Evolutionary conservation across 1,139 yeast species (phyloP).

Genomic region (Candida labiduridarum): DNA sequence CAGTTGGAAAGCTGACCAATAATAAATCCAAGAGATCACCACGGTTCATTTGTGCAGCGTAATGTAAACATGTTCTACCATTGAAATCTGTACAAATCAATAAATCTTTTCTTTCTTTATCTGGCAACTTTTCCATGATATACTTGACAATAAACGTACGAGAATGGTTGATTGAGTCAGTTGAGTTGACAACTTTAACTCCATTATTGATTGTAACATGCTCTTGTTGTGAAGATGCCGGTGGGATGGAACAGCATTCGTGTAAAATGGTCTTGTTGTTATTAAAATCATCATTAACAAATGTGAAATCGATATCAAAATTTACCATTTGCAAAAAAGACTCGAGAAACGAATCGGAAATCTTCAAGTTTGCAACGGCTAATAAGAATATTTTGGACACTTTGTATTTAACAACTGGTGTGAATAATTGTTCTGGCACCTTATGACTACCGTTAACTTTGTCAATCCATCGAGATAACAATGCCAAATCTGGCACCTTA

Average conservation of each 20-base stretch:
- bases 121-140: conserved; percentile 28
- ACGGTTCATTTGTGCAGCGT: conserved; percentile 75
- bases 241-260: conserved; percentile 48
- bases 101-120: conserved; percentile 23
- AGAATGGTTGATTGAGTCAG: conserved; percentile 46
- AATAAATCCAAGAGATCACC: conserved; percentile 54
- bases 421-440: conserved; percentile 11
- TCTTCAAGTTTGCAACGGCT: conserved; percentile 55
- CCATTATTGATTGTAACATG: conserved; percentile 48
- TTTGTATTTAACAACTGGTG: conserved; percentile 32
- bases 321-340: conserved; percentile 47
- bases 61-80: conserved; percentile 85
- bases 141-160: conserved; percentile 41
- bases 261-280: conserved; percentile 44
- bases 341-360: conserved; percentile 51
- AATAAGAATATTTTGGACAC: conserved; percentile 67
- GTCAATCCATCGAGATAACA: conserved; percentile 52
- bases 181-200: conserved; percentile 44
- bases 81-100: conserved; percentile 57
- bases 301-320: conserved; percentile 44
- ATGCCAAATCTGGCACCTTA: conserved; percentile 46
- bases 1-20: conserved; percentile 37
- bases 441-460: conserved; percentile 35
- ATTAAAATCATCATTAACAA: conserved; percentile 43
- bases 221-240: conserved; percentile 33